These are phyloP conservation scores for Ophiostoma perfectum DNA, from an alignment of 2,329 filamentous ascomycete species.

Conservation along the genomic window DNA sequence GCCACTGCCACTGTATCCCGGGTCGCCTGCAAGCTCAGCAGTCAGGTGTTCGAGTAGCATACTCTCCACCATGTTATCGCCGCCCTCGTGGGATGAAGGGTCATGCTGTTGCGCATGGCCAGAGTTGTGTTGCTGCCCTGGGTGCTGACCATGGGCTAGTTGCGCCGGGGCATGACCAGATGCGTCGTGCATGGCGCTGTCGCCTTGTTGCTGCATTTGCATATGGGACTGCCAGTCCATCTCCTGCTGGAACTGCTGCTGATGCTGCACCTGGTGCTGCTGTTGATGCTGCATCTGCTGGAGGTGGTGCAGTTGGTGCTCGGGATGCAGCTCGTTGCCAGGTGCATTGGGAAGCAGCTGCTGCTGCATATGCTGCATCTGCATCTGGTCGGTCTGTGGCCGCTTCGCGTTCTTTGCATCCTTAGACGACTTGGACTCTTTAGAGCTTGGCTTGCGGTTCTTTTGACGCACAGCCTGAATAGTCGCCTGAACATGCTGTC, in stretches of 20 bases:
- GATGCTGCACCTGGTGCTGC: constrained; percentile 5
- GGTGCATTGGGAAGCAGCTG: constrained; percentile 11
- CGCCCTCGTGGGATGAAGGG: not conserved
- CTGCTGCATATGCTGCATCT: not conserved
- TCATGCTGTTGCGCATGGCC: not conserved
- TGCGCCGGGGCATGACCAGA: not conserved
- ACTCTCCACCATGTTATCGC: constrained; percentile 9
- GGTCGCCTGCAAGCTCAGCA: constrained; percentile 15
- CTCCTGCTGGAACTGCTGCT: constrained; percentile 43
- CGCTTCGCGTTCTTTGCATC: constrained; percentile 6
- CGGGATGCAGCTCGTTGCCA: not conserved
- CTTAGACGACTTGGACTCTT: constrained; percentile 11
- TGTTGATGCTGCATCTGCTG: constrained; percentile 13
- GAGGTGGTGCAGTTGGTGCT: constrained; percentile 11
- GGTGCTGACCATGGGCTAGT: constrained; percentile 6
- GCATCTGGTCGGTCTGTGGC: not conserved
- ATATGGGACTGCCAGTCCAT: constrained; percentile 29
- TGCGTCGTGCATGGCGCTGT: constrained; percentile 8
- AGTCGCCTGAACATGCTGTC: constrained; percentile 11
- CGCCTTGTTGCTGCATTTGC: constrained; percentile 14
- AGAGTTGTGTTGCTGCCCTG: not conserved
- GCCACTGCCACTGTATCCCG: not conserved
- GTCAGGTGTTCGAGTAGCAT: constrained; percentile 9
- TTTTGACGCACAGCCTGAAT: constrained; percentile 22
- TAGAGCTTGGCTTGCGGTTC: constrained; percentile 17